Evolutionary conservation across 208 protist genomes (phyloP), one percentile per base, ranked within the genome.

Genomic region (Trypanosoma congolense): DNA sequence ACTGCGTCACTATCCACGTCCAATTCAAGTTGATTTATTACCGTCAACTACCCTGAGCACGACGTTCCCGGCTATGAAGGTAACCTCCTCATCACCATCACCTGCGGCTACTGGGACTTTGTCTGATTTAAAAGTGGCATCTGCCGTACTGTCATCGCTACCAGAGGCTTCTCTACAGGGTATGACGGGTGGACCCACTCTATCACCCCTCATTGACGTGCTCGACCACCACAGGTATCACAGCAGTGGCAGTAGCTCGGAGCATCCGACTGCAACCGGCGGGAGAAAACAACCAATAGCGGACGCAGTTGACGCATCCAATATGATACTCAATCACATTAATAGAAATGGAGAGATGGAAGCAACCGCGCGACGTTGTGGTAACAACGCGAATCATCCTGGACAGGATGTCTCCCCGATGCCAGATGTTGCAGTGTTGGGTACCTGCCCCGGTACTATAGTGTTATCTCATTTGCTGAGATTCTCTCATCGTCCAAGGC

Each of bases 381-480:
- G 28, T 46, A 4, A 19, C 29, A 38, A 2, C 18, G 43, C 44
- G 1, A 30, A 58, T 31, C 57, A 33, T 14, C 2, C 18, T 53
- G 14, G 16, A 22, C 24, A n/a, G n/a, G 46, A 38, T 22, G 33
- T 38, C 41, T 29, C 18, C 40, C 29, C 8, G 24, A 29, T 19
- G 8, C 30, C 48, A 40, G 4, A 19, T 44, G 14, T 56, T 30
- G 18, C 10, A 18, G 47, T 36, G 16, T 43, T 58, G 31, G 35
- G 35, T 19, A 60, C 38, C 52, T 70, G 47, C 35, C 45, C 50
- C 8, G 75, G 81, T 55, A 68, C 81, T 24, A 76, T 89, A 38
- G 63, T 75, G 22, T 63, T 93, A 28, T 70, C 61, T n/a, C 85
- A 93, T 42, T 35, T 85, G 24, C 70, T 93, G 54, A 81, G 85